Evolutionary conservation across 305 asterid species (phyloP).

Genomic region (Rubia balearica): DNA sequence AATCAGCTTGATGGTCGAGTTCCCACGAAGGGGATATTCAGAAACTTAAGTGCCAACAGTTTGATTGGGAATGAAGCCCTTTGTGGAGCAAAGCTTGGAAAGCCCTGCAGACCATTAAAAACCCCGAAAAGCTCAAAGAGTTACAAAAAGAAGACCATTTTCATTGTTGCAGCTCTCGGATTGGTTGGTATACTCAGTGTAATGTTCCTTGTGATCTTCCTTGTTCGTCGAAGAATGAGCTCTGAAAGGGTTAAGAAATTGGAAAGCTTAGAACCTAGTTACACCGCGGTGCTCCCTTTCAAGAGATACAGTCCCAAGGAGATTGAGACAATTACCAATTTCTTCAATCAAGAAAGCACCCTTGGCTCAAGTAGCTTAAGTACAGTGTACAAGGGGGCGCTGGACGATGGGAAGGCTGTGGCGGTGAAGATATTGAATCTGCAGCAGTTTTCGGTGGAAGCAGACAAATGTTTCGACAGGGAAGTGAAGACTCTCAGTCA

Average conservation of each 20-base stretch:
- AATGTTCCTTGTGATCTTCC: conserved; percentile 21
- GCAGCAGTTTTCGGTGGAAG: conserved; percentile 43
- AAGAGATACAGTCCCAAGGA: conserved; percentile 46
- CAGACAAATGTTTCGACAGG: conserved; percentile 58
- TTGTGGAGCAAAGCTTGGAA: conserved; percentile 41
- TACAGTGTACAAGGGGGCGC: conserved; percentile 57
- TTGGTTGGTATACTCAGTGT: conserved; percentile 28
- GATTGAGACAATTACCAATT: conserved; percentile 48
- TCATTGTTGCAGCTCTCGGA: conserved; percentile 34
- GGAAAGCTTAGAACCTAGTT: conserved; percentile 20
- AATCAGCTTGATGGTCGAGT: conserved; percentile 62
- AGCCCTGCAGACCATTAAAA: conserved; percentile 24
- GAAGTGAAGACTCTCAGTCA: conserved; percentile 56
- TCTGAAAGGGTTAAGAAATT: conserved; percentile 18
- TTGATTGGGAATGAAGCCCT: conserved; percentile 57
- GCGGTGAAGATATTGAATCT: conserved; percentile 67
- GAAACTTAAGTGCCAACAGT: conserved; percentile 20
- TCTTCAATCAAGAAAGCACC: conserved; percentile 44
- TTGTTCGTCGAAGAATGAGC: conserved; percentile 18
- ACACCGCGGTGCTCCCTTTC: conserved; percentile 28
- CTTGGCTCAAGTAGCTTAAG: conserved; percentile 72
- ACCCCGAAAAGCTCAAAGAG: conserved; percentile 16
- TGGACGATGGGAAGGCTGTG: conserved; percentile 39
- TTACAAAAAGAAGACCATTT: conserved; percentile 27
- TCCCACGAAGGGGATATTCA: conserved; percentile 48